Evolutionary conservation across 2,329 filamentous ascomycete species (phyloP).

Genomic region (Fusarium siculi): DNA sequence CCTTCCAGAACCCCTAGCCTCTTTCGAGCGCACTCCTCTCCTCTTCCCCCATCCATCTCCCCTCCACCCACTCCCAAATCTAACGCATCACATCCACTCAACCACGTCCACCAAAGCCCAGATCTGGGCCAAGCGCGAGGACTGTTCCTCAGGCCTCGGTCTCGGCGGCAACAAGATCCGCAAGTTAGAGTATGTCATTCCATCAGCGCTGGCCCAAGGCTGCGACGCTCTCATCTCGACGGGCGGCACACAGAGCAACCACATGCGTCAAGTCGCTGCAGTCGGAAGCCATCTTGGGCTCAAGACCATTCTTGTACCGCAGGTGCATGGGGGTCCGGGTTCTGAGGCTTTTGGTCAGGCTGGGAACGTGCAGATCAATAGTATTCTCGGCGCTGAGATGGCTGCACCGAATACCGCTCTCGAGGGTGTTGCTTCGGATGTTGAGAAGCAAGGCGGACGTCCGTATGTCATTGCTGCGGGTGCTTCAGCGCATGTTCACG

Average conservation of each 20-base stretch:
- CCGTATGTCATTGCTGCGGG: not conserved
- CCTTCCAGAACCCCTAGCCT: not conserved
- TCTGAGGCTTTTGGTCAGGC: not conserved
- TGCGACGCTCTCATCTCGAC: not conserved
- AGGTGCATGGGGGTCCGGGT: fast-evolving
- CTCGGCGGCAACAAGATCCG: not conserved
- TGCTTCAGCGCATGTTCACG: not conserved
- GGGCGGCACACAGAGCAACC: not conserved
- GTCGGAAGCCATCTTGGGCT: not conserved
- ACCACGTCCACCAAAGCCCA: not conserved
- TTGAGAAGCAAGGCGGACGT: not conserved
- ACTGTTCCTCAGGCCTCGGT: not conserved
- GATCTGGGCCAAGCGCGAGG: not conserved
- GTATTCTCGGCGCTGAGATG: not conserved
- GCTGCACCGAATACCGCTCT: not conserved
- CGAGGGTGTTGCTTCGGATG: not conserved
- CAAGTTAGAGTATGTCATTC: not conserved
- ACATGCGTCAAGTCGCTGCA: not conserved
- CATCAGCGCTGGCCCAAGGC: not conserved
- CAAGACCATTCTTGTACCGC: not conserved
- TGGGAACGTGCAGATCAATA: not conserved
- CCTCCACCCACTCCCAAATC: not conserved
- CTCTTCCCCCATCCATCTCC: not conserved
- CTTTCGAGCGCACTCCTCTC: not conserved
- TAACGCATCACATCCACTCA: not conserved